These are phyloP conservation scores for Astrephomene gubernaculifera DNA, from an alignment of 139 green algal species.

Conservation along the genomic window DNA sequence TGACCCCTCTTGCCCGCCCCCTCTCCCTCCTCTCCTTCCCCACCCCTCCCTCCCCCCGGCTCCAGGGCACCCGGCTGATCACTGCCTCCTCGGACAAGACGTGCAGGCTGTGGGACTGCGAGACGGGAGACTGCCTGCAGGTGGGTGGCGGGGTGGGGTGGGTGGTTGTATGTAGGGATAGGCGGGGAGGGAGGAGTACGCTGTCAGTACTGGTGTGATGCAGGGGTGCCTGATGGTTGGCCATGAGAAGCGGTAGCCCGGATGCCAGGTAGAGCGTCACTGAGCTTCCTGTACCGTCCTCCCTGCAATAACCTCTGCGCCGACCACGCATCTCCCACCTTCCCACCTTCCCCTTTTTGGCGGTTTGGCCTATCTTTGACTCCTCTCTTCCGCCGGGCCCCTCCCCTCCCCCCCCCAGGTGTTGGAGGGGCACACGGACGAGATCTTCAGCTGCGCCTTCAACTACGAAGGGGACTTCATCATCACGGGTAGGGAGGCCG, in stretches of 20 bases:
- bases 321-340: no score
- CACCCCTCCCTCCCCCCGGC: background rate
- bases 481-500: slow-evolving; percentile 72
- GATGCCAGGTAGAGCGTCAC: no score
- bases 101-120: slow-evolving; percentile 55
- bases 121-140: slow-evolving; percentile 67
- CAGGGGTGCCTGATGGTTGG: no score
- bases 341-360: no score
- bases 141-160: slow-evolving; percentile 5
- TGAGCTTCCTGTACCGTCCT: no score
- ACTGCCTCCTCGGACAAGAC: slow-evolving; percentile 75
- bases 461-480: slow-evolving; percentile 86
- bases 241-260: no score
- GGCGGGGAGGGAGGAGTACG: no score
- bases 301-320: no score
- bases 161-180: background rate
- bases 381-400: no score
- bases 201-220: no score
- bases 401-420: no score
- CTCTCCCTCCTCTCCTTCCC: background rate
- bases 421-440: slow-evolving; percentile 80
- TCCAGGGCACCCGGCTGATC: slow-evolving; percentile 68
- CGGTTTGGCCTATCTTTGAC: no score
- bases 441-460: slow-evolving; percentile 83
- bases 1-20: background rate